A percentile compares a stretch with the other conserved stretches of the same genome.
Evolutionary conservation across 129 eudicot species (phyloP).

Genomic region (Helichrysum umbraculigerum): DNA sequence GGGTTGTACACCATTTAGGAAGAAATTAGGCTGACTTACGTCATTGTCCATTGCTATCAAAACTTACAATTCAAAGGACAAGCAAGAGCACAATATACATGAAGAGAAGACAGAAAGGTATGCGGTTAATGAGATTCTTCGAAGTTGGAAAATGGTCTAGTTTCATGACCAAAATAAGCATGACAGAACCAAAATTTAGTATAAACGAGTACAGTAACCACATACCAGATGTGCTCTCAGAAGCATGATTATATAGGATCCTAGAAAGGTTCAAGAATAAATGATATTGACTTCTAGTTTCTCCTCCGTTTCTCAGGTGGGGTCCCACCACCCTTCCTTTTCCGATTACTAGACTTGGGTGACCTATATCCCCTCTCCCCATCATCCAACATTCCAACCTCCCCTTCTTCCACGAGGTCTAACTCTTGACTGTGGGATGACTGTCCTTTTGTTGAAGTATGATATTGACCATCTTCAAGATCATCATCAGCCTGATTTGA

Average conservation of each 20-base stretch:
- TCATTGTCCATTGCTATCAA: background rate
- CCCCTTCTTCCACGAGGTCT: conserved; percentile 87
- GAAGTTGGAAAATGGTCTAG: conserved; percentile 7
- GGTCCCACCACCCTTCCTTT: conserved; percentile 64
- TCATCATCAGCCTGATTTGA: conserved; percentile 45
- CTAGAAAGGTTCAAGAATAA: conserved; percentile 7
- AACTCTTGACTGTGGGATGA: conserved; percentile 48
- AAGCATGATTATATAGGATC: conserved; percentile 5
- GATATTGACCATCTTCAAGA: conserved; percentile 45
- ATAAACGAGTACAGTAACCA: conserved; percentile 18
- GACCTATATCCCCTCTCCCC: conserved; percentile 42
- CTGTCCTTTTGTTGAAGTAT: conserved; percentile 38
- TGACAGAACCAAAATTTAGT: conserved; percentile 41
- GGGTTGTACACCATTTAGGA: background rate
- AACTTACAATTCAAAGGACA: background rate
- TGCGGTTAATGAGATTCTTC: background rate
- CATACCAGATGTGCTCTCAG: conserved; percentile 30
- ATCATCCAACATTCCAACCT: conserved; percentile 59
- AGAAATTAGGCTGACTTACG: background rate
- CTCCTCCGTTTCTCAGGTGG: conserved; percentile 50
- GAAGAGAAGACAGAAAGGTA: background rate
- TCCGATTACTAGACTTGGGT: conserved; percentile 26
- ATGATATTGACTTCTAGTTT: conserved; percentile 20
- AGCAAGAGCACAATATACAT: background rate
- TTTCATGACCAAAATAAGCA: conserved; percentile 21